These are phyloP conservation scores for Hydnomerulius pinastri DNA, from an alignment of 768 basidiomycete species.

Conservation along the genomic window DNA sequence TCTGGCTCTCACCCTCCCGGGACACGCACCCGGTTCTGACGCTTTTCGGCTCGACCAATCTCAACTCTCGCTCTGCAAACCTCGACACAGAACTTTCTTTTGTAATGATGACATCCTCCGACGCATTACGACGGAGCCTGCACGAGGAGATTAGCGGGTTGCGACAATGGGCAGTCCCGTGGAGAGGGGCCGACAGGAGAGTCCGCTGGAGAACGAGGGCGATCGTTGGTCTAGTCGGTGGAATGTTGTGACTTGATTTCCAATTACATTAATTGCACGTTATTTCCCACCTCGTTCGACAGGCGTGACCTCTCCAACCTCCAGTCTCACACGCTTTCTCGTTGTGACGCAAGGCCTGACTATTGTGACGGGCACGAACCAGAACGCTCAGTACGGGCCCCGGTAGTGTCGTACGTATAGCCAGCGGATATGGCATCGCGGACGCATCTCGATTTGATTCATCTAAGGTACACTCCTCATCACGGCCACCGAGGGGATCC, in stretches of 20 bases:
- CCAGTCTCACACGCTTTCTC: neutral
- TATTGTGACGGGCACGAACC: no score
- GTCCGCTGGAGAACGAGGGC: constrained; percentile 66
- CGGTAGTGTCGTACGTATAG: neutral
- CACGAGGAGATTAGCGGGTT: constrained; percentile 56
- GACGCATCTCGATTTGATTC: constrained; percentile 4
- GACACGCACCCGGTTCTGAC: constrained; percentile 63
- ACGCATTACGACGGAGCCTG: constrained; percentile 48
- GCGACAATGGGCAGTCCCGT: constrained; percentile 49
- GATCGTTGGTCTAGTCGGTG: constrained; percentile 63
- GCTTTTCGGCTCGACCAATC: constrained; percentile 92
- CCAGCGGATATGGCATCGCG: neutral
- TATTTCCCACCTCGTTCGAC: constrained; percentile 10
- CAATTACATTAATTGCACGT: neutral
- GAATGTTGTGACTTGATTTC: constrained; percentile 55
- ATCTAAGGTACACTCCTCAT: neutral
- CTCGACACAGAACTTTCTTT: constrained; percentile 94
- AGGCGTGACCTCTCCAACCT: no score
- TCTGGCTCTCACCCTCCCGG: constrained; percentile 75
- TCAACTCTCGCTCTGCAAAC: constrained; percentile 87
- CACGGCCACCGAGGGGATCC: neutral
- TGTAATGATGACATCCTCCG: constrained; percentile 70
- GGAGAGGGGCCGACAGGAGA: constrained; percentile 59
- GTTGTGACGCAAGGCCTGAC: neutral
- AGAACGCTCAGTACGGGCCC: neutral